These are phyloP conservation scores for Claviceps monticola DNA, from an alignment of 2,329 filamentous ascomycete species.

Conservation along the genomic window DNA sequence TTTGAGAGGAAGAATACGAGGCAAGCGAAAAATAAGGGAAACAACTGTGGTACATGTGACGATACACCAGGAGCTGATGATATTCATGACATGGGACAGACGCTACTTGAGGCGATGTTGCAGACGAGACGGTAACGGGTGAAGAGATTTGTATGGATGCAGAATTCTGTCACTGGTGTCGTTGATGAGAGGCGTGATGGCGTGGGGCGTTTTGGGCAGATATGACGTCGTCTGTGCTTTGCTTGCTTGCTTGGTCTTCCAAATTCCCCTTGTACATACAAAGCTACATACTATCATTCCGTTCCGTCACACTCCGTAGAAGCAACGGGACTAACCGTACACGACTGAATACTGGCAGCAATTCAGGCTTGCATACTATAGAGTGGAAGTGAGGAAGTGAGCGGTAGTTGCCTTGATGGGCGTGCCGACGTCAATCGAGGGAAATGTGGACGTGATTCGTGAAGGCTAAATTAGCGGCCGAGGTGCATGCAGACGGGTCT, in stretches of 20 bases:
- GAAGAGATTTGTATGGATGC: background rate
- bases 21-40: background rate
- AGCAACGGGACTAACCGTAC: no score
- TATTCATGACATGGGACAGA: background rate
- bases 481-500: no score
- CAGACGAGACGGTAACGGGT: background rate
- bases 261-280: no score
- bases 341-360: background rate
- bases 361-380: background rate
- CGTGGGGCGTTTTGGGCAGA: background rate
- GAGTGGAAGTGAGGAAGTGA: background rate
- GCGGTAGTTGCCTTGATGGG: no score
- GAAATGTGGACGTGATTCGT: no score
- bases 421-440: no score
- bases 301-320: background rate
- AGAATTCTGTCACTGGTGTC: background rate
- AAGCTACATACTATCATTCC: background rate
- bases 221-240: background rate
- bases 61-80: constrained; percentile 1
- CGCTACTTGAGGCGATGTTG: background rate
- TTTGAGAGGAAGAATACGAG: constrained; percentile 6
- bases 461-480: no score
- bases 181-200: background rate
- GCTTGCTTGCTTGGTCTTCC: background rate
- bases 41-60: background rate